Conservation (phyloP, 2,329 filamentous ascomycete species). For the Pestalotiopsis sp. region DNA sequence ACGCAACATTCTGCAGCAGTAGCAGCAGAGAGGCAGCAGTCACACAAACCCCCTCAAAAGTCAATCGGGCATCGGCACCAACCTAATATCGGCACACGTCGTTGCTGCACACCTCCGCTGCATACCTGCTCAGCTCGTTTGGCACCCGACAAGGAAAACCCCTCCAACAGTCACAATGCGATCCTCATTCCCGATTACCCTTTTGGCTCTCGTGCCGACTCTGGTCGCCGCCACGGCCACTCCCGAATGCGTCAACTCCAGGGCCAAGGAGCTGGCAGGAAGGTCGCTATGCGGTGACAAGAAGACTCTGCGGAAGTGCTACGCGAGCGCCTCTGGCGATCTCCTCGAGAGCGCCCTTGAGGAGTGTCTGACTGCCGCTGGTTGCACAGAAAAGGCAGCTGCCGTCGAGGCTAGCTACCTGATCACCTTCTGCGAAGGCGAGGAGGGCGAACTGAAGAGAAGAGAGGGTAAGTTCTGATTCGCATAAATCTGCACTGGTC, state of each 20-base stretch:
- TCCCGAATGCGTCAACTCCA: constrained; percentile 41
- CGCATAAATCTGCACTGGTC: not conserved
- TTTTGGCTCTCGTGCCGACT: constrained; percentile 16
- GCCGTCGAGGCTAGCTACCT: constrained; percentile 35
- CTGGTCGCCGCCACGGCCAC: constrained; percentile 15
- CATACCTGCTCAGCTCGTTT: not conserved
- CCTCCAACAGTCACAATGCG: constrained; percentile 13
- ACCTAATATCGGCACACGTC: not conserved
- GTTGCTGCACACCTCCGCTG: not conserved
- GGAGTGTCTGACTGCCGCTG: constrained; percentile 37
- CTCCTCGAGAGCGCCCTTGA: constrained; percentile 37
- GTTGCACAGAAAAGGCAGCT: constrained; percentile 38
- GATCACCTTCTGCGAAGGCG: constrained; percentile 33
- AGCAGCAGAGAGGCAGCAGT: not conserved
- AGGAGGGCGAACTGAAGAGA: constrained; percentile 7
- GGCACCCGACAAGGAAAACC: not conserved
- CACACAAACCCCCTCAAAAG: not conserved
- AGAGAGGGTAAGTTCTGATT: not conserved
- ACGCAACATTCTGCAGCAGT: constrained; percentile 1
- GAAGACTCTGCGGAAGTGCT: constrained; percentile 44
- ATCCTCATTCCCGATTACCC: constrained; percentile 9
- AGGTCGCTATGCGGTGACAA: constrained; percentile 46
- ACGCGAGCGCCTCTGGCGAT: constrained; percentile 34
- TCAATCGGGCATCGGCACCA: not conserved
- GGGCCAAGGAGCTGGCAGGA: constrained; percentile 40